A percentile compares a stretch with the other conserved stretches of the same genome.
Evolutionary conservation across 2,329 filamentous ascomycete genomes (phyloP).

Genomic region (Pyricularia pennisetigena): DNA sequence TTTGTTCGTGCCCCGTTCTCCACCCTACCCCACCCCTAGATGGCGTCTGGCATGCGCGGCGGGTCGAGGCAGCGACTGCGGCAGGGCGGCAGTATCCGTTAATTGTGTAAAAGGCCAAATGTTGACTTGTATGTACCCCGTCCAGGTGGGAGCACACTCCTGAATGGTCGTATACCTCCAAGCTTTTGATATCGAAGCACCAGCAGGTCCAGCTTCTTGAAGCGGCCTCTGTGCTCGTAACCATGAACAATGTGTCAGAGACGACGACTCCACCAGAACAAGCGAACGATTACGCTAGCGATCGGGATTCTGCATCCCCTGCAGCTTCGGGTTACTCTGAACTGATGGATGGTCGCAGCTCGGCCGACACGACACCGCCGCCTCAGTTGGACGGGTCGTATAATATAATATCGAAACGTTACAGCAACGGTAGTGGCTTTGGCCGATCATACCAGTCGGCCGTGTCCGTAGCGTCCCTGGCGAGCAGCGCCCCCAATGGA

Average conservation of each 20-base stretch:
- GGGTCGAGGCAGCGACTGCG: not conserved
- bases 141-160: conserved; percentile 98
- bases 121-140: conserved; percentile 27
- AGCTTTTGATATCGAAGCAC: conserved; percentile 97
- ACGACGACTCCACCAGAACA: conserved; percentile 23
- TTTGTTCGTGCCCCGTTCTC: conserved; percentile 71
- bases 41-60: conserved; percentile 23
- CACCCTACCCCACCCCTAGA: conserved; percentile 31
- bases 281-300: conserved; percentile 59
- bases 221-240: conserved; percentile 89
- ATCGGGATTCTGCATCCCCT: conserved; percentile 74
- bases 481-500: conserved; percentile 39
- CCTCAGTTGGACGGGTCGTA: conserved; percentile 57
- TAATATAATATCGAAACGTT: conserved; percentile 43
- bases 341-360: conserved; percentile 68
- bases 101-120: conserved; percentile 9
- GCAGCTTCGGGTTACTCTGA: conserved; percentile 75
- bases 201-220: conserved; percentile 97
- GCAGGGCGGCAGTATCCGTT: not conserved
- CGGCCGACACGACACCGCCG: conserved; percentile 85
- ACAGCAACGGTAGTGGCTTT: conserved; percentile 47
- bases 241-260: conserved; percentile 65
- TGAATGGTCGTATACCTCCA: conserved; percentile 94
- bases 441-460: conserved; percentile 76
- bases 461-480: conserved; percentile 42